Evolutionary conservation across 2,329 filamentous ascomycete species (phyloP).

Genomic region (Fusarium pininemorale): DNA sequence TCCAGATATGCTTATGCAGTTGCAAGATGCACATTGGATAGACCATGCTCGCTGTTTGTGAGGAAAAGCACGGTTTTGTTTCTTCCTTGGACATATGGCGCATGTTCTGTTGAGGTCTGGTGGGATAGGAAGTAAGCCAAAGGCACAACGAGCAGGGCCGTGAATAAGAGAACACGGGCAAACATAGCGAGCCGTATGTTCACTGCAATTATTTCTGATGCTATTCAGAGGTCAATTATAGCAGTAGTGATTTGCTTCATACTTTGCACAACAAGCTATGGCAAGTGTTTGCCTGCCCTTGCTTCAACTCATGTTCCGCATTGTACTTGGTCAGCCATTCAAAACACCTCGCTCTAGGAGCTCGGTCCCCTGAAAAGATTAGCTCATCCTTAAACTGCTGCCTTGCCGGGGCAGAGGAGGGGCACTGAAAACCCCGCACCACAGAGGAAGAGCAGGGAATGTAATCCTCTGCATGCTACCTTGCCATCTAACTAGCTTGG

Average conservation of each 20-base stretch:
- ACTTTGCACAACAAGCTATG: background rate
- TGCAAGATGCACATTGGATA: slow-evolving; percentile 51
- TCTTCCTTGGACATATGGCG: background rate
- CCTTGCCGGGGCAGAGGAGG: background rate
- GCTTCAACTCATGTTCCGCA: background rate
- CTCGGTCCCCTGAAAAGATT: background rate
- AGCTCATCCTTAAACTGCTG: background rate
- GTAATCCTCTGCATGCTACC: background rate
- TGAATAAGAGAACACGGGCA: background rate
- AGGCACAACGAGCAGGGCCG: background rate
- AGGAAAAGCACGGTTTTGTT: slow-evolving; percentile 1
- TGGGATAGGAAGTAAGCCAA: background rate
- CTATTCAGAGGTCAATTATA: background rate
- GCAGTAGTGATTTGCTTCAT: background rate
- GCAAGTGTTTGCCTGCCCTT: background rate
- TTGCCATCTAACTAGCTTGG: background rate
- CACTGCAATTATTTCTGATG: background rate
- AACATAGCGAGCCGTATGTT: background rate
- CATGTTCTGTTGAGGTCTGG: background rate
- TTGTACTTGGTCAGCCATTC: background rate
- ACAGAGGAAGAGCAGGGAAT: background rate
- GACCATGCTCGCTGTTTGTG: slow-evolving; percentile 41
- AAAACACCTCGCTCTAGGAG: rapidly evolving
- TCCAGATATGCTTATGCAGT: slow-evolving; percentile 48
- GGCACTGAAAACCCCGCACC: background rate